A percentile compares a stretch with the other conserved stretches of the same genome.
These are phyloP conservation scores for Penicillium sp. DNA, from an alignment of 2,329 filamentous ascomycete genomes.

Conservation along the genomic window DNA sequence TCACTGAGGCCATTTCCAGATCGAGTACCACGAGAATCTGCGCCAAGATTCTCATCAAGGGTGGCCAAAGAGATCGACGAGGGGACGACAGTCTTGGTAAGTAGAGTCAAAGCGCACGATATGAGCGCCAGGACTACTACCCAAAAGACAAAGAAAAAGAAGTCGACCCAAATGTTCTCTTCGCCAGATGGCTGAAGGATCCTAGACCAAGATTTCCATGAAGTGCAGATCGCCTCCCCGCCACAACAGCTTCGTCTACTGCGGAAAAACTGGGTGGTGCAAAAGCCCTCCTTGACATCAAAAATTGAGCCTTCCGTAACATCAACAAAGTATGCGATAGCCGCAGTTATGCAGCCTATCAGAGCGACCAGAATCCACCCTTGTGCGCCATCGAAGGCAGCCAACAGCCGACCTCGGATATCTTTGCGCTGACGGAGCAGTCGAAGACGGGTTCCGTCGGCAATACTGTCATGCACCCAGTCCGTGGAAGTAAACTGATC, in stretches of 20 bases:
- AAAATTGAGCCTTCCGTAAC: constrained; percentile 83
- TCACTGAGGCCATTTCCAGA: constrained; percentile 43
- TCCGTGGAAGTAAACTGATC: constrained; percentile 97
- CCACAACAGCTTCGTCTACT: constrained; percentile 69
- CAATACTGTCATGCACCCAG: constrained; percentile 97
- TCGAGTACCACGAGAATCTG: constrained; percentile 55
- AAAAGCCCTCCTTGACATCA: constrained; percentile 90
- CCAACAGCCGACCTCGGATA: constrained; percentile 74
- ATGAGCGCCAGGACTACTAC: constrained; percentile 69
- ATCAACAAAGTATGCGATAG: constrained; percentile 85
- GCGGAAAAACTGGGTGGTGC: constrained; percentile 68
- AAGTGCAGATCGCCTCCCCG: constrained; percentile 55
- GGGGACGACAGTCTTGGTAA: constrained; percentile 91
- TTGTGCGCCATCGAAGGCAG: constrained; percentile 82
- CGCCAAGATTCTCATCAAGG: constrained; percentile 87
- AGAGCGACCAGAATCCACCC: constrained; percentile 93
- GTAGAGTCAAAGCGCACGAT: constrained; percentile 78
- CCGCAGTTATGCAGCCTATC: constrained; percentile 81
- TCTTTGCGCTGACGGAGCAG: constrained; percentile 79
- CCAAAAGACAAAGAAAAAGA: constrained; percentile 70
- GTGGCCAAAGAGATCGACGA: constrained; percentile 85
- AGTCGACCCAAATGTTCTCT: constrained; percentile 68
- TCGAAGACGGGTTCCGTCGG: constrained; percentile 87
- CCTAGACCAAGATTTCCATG: constrained; percentile 68
- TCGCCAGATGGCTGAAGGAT: constrained; percentile 56